A percentile compares a stretch with the other conserved stretches of the same genome.
phyloP scores from a whole-genome alignment of 306 rosid species.

The Medicago ruthenica region DNA sequence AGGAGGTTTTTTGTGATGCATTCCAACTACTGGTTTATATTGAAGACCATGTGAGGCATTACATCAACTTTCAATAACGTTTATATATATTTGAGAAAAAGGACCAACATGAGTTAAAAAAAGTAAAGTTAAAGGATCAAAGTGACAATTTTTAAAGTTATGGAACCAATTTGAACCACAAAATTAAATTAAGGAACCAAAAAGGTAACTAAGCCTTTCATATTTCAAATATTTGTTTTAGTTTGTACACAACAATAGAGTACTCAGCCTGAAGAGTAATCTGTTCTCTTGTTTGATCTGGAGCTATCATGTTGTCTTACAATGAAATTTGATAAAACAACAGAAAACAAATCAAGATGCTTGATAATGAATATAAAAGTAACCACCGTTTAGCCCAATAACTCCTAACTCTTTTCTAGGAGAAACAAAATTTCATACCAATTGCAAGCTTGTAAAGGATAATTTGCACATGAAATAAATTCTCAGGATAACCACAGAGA shows the following conservation, averaged over 20 bases:
- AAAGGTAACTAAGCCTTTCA: too few relatives aligned
- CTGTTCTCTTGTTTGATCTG: neutral
- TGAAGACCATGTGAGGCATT: too few relatives aligned
- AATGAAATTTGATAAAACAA: constrained; percentile 14
- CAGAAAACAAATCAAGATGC: neutral
- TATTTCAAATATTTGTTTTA: too few relatives aligned
- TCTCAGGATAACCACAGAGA: constrained; percentile 17
- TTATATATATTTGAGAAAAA: too few relatives aligned
- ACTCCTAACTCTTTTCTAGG: constrained; percentile 13
- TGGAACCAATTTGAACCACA: too few relatives aligned
- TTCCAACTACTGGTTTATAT: too few relatives aligned
- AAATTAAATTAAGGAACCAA: too few relatives aligned
- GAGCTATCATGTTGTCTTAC: neutral
- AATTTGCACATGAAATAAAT: constrained; percentile 3
- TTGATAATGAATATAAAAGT: neutral
- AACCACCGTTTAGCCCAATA: constrained; percentile 3
- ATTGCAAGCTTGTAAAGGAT: constrained; percentile 33
- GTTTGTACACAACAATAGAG: neutral
- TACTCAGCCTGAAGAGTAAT: neutral
- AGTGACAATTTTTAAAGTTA: too few relatives aligned
- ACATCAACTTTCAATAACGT: too few relatives aligned
- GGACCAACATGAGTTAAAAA: too few relatives aligned
- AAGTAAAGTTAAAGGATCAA: too few relatives aligned
- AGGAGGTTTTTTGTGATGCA: too few relatives aligned
- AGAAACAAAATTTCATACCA: constrained; percentile 15